phyloP scores from a whole-genome alignment of 495 filamentous ascomycete species.

The Geopyxis carbonaria region DNA sequence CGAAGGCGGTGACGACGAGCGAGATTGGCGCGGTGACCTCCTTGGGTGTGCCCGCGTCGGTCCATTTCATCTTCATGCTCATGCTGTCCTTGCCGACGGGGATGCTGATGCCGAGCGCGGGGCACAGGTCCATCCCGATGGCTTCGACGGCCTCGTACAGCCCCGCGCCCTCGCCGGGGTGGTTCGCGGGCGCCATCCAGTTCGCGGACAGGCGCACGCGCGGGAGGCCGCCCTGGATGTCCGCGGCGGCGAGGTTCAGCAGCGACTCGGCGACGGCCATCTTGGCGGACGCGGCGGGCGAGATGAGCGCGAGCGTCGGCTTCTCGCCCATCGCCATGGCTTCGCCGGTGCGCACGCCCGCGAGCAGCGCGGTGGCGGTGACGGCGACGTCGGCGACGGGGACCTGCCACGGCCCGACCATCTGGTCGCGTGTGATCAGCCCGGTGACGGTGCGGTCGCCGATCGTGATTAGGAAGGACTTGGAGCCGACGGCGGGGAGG shows the following conservation, averaged over 20 bases:
- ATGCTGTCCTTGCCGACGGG: constrained; percentile 97
- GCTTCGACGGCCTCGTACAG: constrained; percentile 90
- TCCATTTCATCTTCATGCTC: constrained; percentile 97
- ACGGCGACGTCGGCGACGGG: constrained; percentile 88
- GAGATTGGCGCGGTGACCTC: constrained; percentile 86
- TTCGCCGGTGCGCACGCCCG: constrained; percentile 64
- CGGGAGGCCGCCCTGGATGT: constrained; percentile 56
- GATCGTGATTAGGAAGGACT: constrained; percentile 94
- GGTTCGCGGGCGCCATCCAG: constrained; percentile 94
- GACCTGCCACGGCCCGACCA: constrained; percentile 94
- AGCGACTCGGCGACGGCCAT: constrained; percentile 95
- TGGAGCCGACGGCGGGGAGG: constrained; percentile 80
- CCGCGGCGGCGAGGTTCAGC: constrained; percentile 78
- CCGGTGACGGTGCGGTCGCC: constrained; percentile 84
- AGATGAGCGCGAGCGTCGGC: constrained; percentile 77
- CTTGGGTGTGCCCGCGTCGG: constrained; percentile 46
- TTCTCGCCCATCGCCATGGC: constrained; percentile 97
- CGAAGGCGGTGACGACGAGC: constrained; percentile 78
- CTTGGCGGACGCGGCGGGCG: constrained; percentile 74
- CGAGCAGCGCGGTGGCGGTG: constrained; percentile 60
- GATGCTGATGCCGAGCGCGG: constrained; percentile 71
- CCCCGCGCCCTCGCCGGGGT: constrained; percentile 83
- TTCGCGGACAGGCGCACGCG: constrained; percentile 82
- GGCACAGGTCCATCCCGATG: constrained; percentile 70
- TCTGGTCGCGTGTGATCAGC: constrained; percentile 75